Evolutionary conservation across 2,329 filamentous ascomycete genomes (phyloP).

Genomic region (Fusarium sp.): DNA sequence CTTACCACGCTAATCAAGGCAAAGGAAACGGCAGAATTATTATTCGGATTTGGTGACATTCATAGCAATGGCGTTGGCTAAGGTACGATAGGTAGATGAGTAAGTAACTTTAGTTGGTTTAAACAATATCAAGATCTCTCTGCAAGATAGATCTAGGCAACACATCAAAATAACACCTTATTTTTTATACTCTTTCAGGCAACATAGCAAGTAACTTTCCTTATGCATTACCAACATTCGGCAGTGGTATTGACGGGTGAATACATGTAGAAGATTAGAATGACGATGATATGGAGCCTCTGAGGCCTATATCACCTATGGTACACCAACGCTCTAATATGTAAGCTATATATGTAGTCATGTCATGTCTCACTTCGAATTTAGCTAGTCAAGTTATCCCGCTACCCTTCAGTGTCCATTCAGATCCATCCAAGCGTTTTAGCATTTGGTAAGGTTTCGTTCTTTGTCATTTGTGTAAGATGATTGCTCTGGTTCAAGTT

Average conservation of each 20-base stretch:
- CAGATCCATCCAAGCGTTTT: neutral
- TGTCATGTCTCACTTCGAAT: neutral
- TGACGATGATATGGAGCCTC: neutral
- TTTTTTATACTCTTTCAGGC: too few relatives aligned
- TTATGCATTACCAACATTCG: constrained; percentile 20
- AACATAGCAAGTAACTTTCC: too few relatives aligned
- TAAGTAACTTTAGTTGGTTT: too few relatives aligned
- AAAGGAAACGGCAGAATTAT: neutral
- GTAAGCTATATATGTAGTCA: neutral
- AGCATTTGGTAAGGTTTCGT: neutral
- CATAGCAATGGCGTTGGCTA: neutral
- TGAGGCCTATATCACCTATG: neutral
- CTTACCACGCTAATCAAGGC: neutral
- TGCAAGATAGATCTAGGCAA: too few relatives aligned
- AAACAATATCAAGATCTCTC: too few relatives aligned
- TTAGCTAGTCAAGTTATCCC: neutral
- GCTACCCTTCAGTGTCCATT: neutral
- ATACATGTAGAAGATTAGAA: neutral
- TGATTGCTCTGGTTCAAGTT: neutral
- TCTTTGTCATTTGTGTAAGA: neutral
- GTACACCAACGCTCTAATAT: neutral
- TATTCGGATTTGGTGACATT: neutral
- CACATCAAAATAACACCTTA: too few relatives aligned
- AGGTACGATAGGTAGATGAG: too few relatives aligned
- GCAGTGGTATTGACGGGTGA: constrained; percentile 1